Evolutionary conservation across 768 basidiomycete species (phyloP).

Genomic region (Lactarius pseudohatsudake): DNA sequence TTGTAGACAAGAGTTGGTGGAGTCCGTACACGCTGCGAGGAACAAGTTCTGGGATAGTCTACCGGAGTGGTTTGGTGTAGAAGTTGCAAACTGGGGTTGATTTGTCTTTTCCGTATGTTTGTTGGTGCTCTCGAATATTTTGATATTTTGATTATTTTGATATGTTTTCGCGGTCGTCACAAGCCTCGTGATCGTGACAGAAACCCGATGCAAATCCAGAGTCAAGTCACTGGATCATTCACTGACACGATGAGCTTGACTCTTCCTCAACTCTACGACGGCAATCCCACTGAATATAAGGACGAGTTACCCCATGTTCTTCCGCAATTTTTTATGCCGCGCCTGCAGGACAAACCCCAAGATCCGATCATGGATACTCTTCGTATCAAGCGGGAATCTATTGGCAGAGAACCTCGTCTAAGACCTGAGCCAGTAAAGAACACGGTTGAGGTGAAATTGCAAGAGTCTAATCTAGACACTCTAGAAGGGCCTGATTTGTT

Average conservation of each 20-base stretch:
- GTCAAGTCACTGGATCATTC: neutral
- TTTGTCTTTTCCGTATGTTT: neutral
- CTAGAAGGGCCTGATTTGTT: slow-evolving; percentile 3
- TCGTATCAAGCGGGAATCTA: slow-evolving; percentile 32
- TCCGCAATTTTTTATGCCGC: slow-evolving; percentile 58
- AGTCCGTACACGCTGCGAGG: slow-evolving; percentile 25
- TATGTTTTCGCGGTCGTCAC: neutral
- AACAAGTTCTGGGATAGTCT: slow-evolving; percentile 27
- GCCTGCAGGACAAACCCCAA: slow-evolving; percentile 69
- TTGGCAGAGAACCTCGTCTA: neutral
- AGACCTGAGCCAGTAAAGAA: slow-evolving; percentile 17
- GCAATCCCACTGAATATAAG: slow-evolving; percentile 1
- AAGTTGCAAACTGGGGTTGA: slow-evolving; percentile 24
- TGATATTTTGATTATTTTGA: neutral
- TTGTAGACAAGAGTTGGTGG: slow-evolving; percentile 23
- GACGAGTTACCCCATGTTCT: slow-evolving; percentile 24
- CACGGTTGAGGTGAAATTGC: slow-evolving; percentile 10
- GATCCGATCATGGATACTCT: slow-evolving; percentile 72
- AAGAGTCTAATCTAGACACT: neutral
- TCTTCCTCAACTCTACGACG: slow-evolving; percentile 5
- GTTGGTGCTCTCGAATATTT: too few relatives aligned
- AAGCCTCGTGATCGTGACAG: neutral
- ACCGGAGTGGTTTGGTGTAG: slow-evolving; percentile 29
- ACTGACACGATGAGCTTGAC: slow-evolving; percentile 6
- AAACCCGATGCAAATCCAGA: neutral